These are phyloP conservation scores for Cryphonectria parasitica DNA, from an alignment of 2,329 filamentous ascomycete species.

Conservation along the genomic window DNA sequence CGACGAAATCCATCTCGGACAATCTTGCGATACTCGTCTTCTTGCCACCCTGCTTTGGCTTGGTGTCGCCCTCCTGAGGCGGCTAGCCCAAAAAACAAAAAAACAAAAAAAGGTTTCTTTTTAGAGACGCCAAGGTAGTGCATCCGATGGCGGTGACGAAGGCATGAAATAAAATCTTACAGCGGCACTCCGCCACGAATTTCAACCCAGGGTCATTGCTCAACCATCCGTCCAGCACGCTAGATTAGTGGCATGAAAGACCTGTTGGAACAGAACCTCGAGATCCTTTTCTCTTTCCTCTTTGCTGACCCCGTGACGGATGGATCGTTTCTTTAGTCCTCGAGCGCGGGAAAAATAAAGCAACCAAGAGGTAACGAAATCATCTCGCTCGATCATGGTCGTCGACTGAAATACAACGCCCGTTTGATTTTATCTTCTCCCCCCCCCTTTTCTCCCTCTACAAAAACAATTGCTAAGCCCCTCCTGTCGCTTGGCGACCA, in stretches of 20 bases:
- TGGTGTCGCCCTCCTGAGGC: slow-evolving; percentile 5
- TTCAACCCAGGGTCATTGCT: slow-evolving; percentile 5
- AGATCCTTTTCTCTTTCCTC: not conserved
- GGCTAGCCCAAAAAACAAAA: not conserved
- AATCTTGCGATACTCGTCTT: not conserved
- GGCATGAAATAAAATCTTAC: slow-evolving; percentile 14
- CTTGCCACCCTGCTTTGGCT: not conserved
- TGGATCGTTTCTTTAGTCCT: not conserved
- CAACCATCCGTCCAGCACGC: slow-evolving; percentile 18
- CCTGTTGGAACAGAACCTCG: not conserved
- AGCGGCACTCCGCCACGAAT: not conserved
- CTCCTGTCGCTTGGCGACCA: not conserved
- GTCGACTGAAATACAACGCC: not conserved
- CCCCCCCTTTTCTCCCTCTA: not conserved
- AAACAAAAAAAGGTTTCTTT: not conserved
- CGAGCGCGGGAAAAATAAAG: not conserved
- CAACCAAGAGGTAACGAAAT: not conserved
- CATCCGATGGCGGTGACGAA: slow-evolving; percentile 20
- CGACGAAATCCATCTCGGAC: not conserved
- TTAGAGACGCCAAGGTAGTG: slow-evolving; percentile 8
- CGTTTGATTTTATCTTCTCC: not conserved
- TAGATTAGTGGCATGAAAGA: not conserved
- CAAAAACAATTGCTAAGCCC: not conserved
- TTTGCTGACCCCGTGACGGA: not conserved
- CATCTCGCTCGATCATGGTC: not conserved